Evolutionary conservation across 75 land plant species (phyloP).

Genomic region (Sequoiadendron giganteum): DNA sequence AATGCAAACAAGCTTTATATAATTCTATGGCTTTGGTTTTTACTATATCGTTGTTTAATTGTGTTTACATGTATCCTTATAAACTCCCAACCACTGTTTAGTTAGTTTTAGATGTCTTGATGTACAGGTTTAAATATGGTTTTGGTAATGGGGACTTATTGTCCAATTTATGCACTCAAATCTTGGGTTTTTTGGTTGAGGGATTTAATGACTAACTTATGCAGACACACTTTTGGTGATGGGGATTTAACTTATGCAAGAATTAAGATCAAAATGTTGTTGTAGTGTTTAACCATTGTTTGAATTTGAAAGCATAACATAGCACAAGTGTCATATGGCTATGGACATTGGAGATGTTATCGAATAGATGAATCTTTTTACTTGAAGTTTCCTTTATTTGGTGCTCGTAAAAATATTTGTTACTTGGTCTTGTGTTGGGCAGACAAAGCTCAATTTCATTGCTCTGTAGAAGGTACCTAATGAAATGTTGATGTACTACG

Average conservation of each 20-base stretch:
- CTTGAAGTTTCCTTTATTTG: neutral
- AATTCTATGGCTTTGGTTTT: neutral
- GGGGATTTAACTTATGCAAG: neutral
- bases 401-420: neutral
- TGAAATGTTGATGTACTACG: neutral
- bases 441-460: neutral
- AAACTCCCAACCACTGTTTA: neutral
- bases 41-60: neutral
- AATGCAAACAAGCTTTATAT: neutral
- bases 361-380: too few relatives aligned
- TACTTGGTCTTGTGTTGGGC: neutral
- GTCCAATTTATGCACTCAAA: too few relatives aligned
- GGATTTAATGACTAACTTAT: too few relatives aligned
- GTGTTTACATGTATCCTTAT: neutral
- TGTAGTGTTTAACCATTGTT: too few relatives aligned
- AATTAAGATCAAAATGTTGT: too few relatives aligned
- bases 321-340: too few relatives aligned
- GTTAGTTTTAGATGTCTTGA: neutral
- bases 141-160: neutral
- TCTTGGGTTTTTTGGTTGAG: too few relatives aligned
- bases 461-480: neutral
- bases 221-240: neutral
- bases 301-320: too few relatives aligned
- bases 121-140: too few relatives aligned
- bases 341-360: too few relatives aligned